phyloP scores from a whole-genome alignment of 495 filamentous ascomycete genomes.

The Bombardia bombarda region DNA sequence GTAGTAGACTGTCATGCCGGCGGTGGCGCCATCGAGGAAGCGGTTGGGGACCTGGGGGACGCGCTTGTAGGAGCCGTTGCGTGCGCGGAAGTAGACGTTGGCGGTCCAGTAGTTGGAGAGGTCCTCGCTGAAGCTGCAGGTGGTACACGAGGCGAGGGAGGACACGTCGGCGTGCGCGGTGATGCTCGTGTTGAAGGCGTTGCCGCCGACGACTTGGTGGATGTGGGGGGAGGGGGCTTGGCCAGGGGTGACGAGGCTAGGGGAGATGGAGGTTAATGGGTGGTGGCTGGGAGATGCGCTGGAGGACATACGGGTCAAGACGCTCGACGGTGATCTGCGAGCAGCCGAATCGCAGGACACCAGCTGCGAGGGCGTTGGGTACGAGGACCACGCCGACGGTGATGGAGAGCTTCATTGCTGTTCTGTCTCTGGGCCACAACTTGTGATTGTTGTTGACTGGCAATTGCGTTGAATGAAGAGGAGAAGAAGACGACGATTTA shows the following conservation, averaged over 20 bases:
- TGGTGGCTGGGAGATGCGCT: background rate
- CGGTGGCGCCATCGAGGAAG: slow-evolving; percentile 4
- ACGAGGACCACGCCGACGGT: too few relatives aligned
- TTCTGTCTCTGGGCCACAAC: too few relatives aligned
- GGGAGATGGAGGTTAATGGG: background rate
- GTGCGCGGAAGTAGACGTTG: slow-evolving; percentile 23
- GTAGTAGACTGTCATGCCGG: slow-evolving; percentile 34
- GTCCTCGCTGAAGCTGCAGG: slow-evolving; percentile 21
- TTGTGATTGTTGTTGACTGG: too few relatives aligned
- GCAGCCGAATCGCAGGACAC: slow-evolving; percentile 6
- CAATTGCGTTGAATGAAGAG: too few relatives aligned
- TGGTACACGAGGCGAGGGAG: slow-evolving; percentile 18
- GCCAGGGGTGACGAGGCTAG: slow-evolving; percentile 9
- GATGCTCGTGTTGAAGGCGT: slow-evolving; percentile 8
- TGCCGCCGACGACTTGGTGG: slow-evolving; percentile 14
- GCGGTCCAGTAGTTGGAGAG: slow-evolving; percentile 34
- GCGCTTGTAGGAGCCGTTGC: slow-evolving; percentile 29
- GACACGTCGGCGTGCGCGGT: slow-evolving; percentile 11
- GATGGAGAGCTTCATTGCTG: too few relatives aligned
- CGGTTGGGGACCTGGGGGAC: slow-evolving; percentile 19
- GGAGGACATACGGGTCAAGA: slow-evolving; percentile 1
- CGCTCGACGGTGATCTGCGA: slow-evolving; percentile 9
- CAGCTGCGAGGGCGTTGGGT: background rate
- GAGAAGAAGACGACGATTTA: too few relatives aligned
- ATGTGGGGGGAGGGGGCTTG: slow-evolving; percentile 9